These are phyloP conservation scores for Talaromyces sp. DNA, from an alignment of 2,329 filamentous ascomycete species.

Conservation along the genomic window DNA sequence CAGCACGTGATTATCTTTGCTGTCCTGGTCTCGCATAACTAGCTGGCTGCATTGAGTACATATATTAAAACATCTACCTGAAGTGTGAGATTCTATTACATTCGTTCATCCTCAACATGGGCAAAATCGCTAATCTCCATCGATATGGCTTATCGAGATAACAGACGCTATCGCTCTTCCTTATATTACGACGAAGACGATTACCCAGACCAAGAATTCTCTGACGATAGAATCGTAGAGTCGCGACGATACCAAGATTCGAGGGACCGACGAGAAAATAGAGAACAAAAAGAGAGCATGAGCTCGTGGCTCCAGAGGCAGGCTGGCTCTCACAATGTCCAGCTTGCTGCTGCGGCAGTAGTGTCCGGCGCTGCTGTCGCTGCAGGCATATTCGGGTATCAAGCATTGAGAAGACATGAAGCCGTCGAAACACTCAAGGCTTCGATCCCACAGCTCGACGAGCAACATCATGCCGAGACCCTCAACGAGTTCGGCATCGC, in stretches of 20 bases:
- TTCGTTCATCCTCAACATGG: slow-evolving; percentile 8
- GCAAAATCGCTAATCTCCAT: neutral
- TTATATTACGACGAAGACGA: slow-evolving; percentile 10
- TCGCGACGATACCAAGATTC: neutral
- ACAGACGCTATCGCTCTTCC: slow-evolving; percentile 8
- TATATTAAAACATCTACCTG: neutral
- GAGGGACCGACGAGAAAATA: neutral
- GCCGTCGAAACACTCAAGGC: slow-evolving; percentile 59
- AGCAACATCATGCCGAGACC: slow-evolving; percentile 52
- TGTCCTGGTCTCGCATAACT: slow-evolving; percentile 16
- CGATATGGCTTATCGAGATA: slow-evolving; percentile 16
- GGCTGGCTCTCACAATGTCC: slow-evolving; percentile 40
- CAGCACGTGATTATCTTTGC: slow-evolving; percentile 17
- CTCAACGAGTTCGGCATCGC: slow-evolving; percentile 54
- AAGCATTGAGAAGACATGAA: slow-evolving; percentile 55
- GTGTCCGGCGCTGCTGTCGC: slow-evolving; percentile 46
- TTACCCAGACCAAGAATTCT: slow-evolving; percentile 15
- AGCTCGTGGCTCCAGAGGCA: slow-evolving; percentile 47
- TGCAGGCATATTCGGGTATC: slow-evolving; percentile 57
- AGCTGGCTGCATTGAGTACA: slow-evolving; percentile 2
- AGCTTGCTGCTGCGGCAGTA: slow-evolving; percentile 45
- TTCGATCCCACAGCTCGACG: slow-evolving; percentile 58
- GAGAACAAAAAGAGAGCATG: slow-evolving; percentile 31
- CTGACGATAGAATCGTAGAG: slow-evolving; percentile 2
- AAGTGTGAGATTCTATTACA: neutral